phyloP scores from a whole-genome alignment of 2,329 filamentous ascomycete genomes.

The Orbilia quercus region DNA sequence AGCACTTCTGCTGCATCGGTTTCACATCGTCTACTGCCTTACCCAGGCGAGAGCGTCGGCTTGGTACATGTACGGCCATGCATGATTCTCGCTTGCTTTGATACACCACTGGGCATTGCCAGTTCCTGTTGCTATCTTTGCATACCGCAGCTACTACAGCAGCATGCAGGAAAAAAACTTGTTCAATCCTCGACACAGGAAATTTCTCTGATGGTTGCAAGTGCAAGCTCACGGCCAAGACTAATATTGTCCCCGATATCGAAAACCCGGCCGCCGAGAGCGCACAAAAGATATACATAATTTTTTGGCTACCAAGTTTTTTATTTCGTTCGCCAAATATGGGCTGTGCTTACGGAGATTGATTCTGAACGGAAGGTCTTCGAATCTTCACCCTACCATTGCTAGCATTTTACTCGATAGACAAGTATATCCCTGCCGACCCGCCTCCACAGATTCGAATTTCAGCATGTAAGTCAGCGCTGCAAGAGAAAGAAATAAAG shows the following conservation, averaged over 20 bases:
- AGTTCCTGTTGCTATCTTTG: conserved; percentile 22
- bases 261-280: conserved; percentile 14
- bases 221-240: not conserved
- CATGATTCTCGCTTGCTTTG: conserved; percentile 43
- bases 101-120: conserved; percentile 13
- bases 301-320: too few relatives aligned
- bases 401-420: not conserved
- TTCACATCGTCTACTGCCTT: conserved; percentile 1
- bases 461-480: conserved; percentile 4
- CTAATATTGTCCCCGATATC: not conserved
- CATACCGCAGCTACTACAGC: conserved; percentile 7
- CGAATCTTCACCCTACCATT: conserved; percentile 7
- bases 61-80: conserved; percentile 7
- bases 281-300: not conserved
- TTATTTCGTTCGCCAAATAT: too few relatives aligned
- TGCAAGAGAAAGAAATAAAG: not conserved
- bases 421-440: conserved; percentile 26
- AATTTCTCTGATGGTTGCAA: too few relatives aligned
- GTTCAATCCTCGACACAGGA: too few relatives aligned
- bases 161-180: conserved; percentile 15
- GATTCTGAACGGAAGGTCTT: conserved; percentile 35
- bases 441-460: conserved; percentile 16
- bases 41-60: not conserved
- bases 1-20: conserved; percentile 9
- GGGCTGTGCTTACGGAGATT: conserved; percentile 24